phyloP scores from a whole-genome alignment of 2,329 filamentous ascomycete species.

The Ceratocystis variospora region DNA sequence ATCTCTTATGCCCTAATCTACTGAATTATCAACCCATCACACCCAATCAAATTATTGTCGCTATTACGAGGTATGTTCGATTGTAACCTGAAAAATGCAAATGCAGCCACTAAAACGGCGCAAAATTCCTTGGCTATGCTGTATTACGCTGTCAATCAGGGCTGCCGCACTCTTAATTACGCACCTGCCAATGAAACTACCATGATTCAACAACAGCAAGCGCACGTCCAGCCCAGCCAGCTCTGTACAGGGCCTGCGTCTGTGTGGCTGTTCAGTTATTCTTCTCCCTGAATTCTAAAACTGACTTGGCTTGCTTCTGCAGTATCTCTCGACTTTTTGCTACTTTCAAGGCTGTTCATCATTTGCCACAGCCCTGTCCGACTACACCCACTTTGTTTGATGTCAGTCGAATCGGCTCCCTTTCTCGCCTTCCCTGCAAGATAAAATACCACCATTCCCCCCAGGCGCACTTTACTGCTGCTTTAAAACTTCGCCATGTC shows the following conservation, averaged over 20 bases:
- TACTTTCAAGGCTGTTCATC: background rate
- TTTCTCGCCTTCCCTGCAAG: background rate
- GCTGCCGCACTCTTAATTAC: background rate
- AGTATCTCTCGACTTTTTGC: background rate
- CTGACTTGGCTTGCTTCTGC: background rate
- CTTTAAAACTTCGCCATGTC: slow-evolving; percentile 1
- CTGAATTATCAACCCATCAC: background rate
- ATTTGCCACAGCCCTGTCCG: slow-evolving; percentile 1
- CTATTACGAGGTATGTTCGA: background rate
- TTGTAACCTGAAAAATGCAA: background rate
- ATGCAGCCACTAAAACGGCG: background rate
- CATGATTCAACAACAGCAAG: background rate
- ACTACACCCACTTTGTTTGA: background rate
- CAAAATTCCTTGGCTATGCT: background rate
- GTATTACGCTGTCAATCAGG: background rate
- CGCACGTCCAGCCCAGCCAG: background rate
- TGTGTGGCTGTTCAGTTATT: background rate
- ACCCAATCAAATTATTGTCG: background rate
- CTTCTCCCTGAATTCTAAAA: background rate
- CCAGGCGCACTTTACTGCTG: background rate
- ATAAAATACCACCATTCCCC: background rate
- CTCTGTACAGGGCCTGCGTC: background rate
- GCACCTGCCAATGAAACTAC: background rate
- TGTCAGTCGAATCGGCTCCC: slow-evolving; percentile 2
- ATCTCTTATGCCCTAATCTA: background rate